A percentile compares a stretch with the other conserved stretches of the same genome.
phyloP scores from a whole-genome alignment of 2,329 filamentous ascomycete genomes.

The Trichoderma hamatum region DNA sequence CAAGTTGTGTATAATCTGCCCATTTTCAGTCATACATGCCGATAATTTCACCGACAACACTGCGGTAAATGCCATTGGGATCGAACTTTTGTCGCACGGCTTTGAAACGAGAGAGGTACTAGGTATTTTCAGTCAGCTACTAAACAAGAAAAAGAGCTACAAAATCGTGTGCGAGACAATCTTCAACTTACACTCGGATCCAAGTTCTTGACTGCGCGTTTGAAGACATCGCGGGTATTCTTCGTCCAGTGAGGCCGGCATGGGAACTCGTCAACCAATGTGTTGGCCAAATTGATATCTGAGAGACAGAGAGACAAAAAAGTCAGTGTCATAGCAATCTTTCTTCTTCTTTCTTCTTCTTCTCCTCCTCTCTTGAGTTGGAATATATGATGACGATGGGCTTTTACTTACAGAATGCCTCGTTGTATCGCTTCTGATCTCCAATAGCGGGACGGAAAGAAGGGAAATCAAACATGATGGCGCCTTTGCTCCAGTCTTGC shows the following conservation, averaged over 20 bases:
- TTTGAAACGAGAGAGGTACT: constrained; percentile 52
- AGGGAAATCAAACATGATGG: constrained; percentile 59
- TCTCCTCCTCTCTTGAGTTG: neutral
- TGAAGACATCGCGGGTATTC: constrained; percentile 53
- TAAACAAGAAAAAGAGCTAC: neutral
- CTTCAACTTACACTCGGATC: constrained; percentile 45
- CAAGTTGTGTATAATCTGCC: neutral
- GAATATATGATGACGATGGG: constrained; percentile 29
- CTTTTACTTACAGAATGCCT: constrained; percentile 49
- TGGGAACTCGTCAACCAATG: constrained; percentile 53
- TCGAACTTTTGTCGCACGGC: constrained; percentile 52
- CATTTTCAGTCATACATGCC: constrained; percentile 43
- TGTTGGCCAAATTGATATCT: constrained; percentile 51
- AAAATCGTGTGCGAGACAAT: neutral
- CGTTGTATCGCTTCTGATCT: constrained; percentile 52
- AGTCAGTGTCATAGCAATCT: neutral
- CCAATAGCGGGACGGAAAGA: constrained; percentile 50
- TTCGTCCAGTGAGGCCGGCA: constrained; percentile 58
- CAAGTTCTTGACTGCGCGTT: constrained; percentile 49
- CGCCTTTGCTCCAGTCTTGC: constrained; percentile 51
- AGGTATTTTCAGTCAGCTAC: neutral
- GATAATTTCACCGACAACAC: constrained; percentile 53
- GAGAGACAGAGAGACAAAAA: neutral
- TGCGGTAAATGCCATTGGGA: constrained; percentile 51
- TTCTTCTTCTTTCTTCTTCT: neutral